Base-by-base conservation (phyloP, 2,329 filamentous ascomycete genomes). In the Ceratocystis papillata region DNA sequence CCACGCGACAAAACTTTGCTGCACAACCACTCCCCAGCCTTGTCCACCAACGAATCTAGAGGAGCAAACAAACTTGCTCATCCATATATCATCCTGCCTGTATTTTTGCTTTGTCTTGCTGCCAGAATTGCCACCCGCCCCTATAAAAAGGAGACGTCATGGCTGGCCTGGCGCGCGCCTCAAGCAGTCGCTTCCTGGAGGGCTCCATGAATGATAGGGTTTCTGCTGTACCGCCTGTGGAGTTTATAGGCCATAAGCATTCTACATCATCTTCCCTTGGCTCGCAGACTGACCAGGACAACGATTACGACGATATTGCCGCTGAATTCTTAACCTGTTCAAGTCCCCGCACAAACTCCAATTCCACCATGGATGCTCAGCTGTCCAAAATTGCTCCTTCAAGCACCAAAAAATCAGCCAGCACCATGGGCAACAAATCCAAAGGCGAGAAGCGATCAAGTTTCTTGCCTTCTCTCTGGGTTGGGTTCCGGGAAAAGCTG, bases 151-250 rank as follows among this genome's bases (percentile, higher is more conserved):
- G 50, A 44, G 17, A 37, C 60, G 57, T n/a, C 46, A 67, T 67
- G 66, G 66, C 22, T n/a, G 66, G 66, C 15, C 48, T 67, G 10
- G 28, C 33, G n/a, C 66, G 66, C n/a, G 66, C 66, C 25, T 44
- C 66, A 44, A 78, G 83, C 77, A 78, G 83, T 77, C 73, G 84
- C 76, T 79, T 95, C 81, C 72, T 87, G 46, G 91, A 96, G 76
- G 91, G 88, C 50, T 93, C 87, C 72, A 93, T 96, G 89, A 90
- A 87, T 72, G 89, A 95, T 75, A 85, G 88, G 69, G 79, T 83
- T 41, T 92, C 88, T 72, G 81, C 84, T 67, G 82, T 80, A 67
- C 90, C 90, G 33, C 89, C 89, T 0, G 79, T 82, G 57, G 80
- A 84, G 50, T 91, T 88, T 74, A 79, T 88, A 53, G 84, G 74